phyloP scores from a whole-genome alignment of 768 basidiomycete species.

The Pulveroboletus sp. region DNA sequence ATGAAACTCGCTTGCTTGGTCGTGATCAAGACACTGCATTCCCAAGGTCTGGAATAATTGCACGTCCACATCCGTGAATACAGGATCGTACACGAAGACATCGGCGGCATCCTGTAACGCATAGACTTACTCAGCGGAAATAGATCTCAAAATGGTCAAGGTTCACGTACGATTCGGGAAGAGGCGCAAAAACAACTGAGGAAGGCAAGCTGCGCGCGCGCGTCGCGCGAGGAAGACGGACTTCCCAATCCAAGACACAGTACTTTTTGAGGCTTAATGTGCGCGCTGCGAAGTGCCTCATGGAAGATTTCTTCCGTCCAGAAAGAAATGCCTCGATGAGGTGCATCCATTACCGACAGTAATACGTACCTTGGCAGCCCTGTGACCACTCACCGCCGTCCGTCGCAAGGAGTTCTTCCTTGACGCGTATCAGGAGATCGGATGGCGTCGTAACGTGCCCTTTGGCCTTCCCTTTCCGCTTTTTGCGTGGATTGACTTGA shows the following conservation, averaged over 20 bases:
- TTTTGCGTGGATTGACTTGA: constrained; percentile 49
- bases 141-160: constrained; percentile 13
- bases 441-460: constrained; percentile 33
- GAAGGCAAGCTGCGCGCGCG: constrained; percentile 67
- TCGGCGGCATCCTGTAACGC: constrained; percentile 40
- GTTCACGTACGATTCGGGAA: constrained; percentile 56
- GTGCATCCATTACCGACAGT: constrained; percentile 7
- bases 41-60: constrained; percentile 42
- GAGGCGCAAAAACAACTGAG: constrained; percentile 51
- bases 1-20: constrained; percentile 45
- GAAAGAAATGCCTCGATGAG: not conserved
- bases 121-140: constrained; percentile 2
- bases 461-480: constrained; percentile 37
- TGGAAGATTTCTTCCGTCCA: constrained; percentile 34
- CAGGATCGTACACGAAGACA: constrained; percentile 65
- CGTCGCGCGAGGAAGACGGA: constrained; percentile 56
- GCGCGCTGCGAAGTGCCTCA: constrained; percentile 28
- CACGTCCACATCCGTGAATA: constrained; percentile 61
- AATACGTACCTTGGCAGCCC: constrained; percentile 52
- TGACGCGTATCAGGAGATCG: constrained; percentile 39
- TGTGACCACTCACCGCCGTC: constrained; percentile 50
- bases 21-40: constrained; percentile 37
- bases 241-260: constrained; percentile 75
- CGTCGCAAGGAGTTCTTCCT: constrained; percentile 44
- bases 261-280: constrained; percentile 32